These are phyloP conservation scores for Sechiopsis laciniata DNA, from an alignment of 306 rosid species.

Conservation along the genomic window DNA sequence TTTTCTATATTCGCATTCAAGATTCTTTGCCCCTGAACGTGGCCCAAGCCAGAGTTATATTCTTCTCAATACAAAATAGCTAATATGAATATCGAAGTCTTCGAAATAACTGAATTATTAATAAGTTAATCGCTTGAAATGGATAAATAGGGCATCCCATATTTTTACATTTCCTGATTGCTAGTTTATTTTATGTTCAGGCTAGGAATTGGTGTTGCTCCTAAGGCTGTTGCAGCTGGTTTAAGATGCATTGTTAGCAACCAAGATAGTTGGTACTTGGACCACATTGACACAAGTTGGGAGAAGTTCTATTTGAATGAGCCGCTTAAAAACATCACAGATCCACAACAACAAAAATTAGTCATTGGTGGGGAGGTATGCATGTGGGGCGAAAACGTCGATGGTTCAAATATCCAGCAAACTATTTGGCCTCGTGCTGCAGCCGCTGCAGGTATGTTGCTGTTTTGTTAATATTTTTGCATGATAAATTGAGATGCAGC, in stretches of 20 bases:
- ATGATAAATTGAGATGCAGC: neutral
- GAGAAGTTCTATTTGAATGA: conserved; percentile 36
- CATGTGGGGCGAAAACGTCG: conserved; percentile 42
- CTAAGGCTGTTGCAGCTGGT: conserved; percentile 32
- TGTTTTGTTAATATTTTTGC: neutral
- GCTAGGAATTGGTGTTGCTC: conserved; percentile 39
- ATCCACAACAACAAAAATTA: conserved; percentile 28
- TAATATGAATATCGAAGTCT: neutral
- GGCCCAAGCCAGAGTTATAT: neutral
- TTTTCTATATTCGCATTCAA: neutral
- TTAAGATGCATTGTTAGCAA: conserved; percentile 48
- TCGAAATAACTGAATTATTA: neutral
- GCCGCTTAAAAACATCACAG: conserved; percentile 33
- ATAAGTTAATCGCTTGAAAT: neutral
- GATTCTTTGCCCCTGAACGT: neutral
- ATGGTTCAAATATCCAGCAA: conserved; percentile 36
- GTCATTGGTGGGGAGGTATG: conserved; percentile 45
- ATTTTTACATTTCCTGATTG: neutral
- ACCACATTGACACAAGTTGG: conserved; percentile 39
- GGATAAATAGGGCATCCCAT: neutral
- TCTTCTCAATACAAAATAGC: neutral
- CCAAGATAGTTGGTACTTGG: conserved; percentile 39
- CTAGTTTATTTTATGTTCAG: conserved; percentile 15
- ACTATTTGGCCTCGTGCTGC: conserved; percentile 55
- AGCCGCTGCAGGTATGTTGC: conserved; percentile 40